Percentiles rank a stretch among this genome's conserved stretches.
phyloP scores from a whole-genome alignment of 345 rosid genomes.

The Hibiscus tridactylites region DNA sequence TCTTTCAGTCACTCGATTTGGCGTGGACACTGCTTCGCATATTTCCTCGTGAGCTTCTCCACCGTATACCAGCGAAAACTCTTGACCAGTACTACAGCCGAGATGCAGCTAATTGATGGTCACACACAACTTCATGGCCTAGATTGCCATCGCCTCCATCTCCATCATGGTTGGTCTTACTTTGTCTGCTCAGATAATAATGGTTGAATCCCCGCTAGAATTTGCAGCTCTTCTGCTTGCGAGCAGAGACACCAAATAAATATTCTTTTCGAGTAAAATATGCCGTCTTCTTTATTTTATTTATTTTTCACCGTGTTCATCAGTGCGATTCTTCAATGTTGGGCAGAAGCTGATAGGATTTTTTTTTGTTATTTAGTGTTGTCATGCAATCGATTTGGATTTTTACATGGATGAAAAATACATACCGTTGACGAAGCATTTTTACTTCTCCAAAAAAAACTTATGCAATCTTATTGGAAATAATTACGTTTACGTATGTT shows the following conservation, averaged over 20 bases:
- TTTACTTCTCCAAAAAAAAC: no score
- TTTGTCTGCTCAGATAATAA: neutral
- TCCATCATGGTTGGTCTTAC: neutral
- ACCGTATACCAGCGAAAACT: conserved; percentile 93
- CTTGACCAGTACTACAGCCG: conserved; percentile 81
- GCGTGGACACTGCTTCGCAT: conserved; percentile 96
- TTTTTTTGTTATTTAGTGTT: no score
- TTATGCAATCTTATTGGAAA: no score
- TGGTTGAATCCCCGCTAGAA: neutral
- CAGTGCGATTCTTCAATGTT: no score
- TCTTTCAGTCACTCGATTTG: conserved; percentile 89
- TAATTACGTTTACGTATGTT: no score
- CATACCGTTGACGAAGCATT: no score
- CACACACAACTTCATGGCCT: neutral
- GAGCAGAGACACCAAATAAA: neutral
- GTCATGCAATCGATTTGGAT: no score
- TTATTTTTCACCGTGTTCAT: no score
- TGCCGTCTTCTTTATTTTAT: no score
- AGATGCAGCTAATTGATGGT: conserved; percentile 41
- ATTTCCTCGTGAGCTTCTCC: conserved; percentile 96
- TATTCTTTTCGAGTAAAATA: neutral
- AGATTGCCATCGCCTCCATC: neutral
- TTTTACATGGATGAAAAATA: no score
- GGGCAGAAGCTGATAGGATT: no score
- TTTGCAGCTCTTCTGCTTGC: neutral